A percentile compares a stretch with the other conserved stretches of the same genome.
Evolutionary conservation across 2,329 filamentous ascomycete species (phyloP).

Genomic region (Rutstroemia sp.): DNA sequence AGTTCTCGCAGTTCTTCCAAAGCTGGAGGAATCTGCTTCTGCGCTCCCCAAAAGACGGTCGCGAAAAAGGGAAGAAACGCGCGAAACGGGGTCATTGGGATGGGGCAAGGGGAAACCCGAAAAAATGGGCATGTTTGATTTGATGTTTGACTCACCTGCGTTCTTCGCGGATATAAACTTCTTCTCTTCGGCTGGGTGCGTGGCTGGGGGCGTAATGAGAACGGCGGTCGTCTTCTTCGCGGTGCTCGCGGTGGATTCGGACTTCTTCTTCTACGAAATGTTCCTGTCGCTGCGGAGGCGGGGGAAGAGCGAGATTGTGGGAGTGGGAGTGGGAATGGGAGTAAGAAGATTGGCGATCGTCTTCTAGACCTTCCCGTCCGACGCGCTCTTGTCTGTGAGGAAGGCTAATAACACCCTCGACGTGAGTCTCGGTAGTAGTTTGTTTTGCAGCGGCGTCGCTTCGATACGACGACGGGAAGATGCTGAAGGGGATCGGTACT

Average conservation of each 20-base stretch:
- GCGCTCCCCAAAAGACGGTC: too few relatives aligned
- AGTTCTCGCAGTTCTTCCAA: too few relatives aligned
- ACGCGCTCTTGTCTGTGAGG: constrained; percentile 60
- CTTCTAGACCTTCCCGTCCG: constrained; percentile 97
- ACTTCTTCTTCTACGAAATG: constrained; percentile 68
- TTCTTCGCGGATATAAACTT: constrained; percentile 47
- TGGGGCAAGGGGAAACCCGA: background rate
- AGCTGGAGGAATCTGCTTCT: too few relatives aligned
- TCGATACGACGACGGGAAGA: constrained; percentile 98
- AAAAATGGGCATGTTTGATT: background rate
- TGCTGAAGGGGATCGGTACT: constrained; percentile 98
- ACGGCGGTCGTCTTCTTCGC: constrained; percentile 62
- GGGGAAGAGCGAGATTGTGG: background rate
- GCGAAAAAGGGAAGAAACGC: background rate
- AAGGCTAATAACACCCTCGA: constrained; percentile 83
- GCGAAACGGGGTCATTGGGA: background rate
- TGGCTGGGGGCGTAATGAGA: constrained; percentile 54
- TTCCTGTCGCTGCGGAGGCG: constrained; percentile 39
- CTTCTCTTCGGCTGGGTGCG: constrained; percentile 34
- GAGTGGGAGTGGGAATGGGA: background rate
- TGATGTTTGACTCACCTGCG: constrained; percentile 39
- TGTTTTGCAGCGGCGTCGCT: constrained; percentile 51
- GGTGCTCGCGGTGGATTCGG: constrained; percentile 54
- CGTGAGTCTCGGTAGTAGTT: constrained; percentile 56
- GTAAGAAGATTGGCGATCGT: constrained; percentile 55